Conservation (phyloP, 2,329 filamentous ascomycete species). For the Neonectria ditissima region DNA sequence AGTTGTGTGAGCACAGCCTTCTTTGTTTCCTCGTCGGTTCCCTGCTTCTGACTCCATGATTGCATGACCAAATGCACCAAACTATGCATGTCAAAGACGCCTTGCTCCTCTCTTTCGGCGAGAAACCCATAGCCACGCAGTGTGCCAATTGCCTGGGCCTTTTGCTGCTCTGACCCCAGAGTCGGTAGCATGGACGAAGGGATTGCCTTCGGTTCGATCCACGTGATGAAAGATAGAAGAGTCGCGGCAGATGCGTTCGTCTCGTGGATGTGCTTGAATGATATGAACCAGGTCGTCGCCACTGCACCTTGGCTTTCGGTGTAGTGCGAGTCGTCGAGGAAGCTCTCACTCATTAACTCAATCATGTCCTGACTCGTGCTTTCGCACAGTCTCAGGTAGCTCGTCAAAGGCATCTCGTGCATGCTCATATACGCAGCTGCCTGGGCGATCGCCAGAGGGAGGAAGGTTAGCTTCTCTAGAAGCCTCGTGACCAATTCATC, state of each 20-base stretch:
- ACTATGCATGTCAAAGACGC: slow-evolving; percentile 54
- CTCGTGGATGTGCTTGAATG: slow-evolving; percentile 53
- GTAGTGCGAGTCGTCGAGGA: slow-evolving; percentile 51
- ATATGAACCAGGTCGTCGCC: slow-evolving; percentile 55
- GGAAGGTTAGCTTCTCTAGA: slow-evolving; percentile 44
- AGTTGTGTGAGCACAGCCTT: slow-evolving; percentile 7
- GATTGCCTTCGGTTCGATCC: slow-evolving; percentile 55
- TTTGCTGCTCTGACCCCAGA: slow-evolving; percentile 29
- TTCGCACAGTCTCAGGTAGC: slow-evolving; percentile 51
- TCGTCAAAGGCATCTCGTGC: slow-evolving; percentile 38
- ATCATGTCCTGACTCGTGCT: slow-evolving; percentile 46
- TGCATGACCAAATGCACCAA: slow-evolving; percentile 51
- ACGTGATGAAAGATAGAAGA: slow-evolving; percentile 56
- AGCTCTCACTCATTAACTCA: slow-evolving; percentile 38
- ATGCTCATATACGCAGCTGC: slow-evolving; percentile 56
- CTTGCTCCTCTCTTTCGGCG: slow-evolving; percentile 34
- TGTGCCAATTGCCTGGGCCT: slow-evolving; percentile 47
- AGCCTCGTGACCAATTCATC: neutral
- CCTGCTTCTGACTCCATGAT: slow-evolving; percentile 42
- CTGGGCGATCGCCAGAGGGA: slow-evolving; percentile 56
- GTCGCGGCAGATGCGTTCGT: slow-evolving; percentile 47
- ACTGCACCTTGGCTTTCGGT: slow-evolving; percentile 50
- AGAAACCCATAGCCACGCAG: slow-evolving; percentile 51
- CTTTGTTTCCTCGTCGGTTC: neutral
- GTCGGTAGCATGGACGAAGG: slow-evolving; percentile 51